Evolutionary conservation across 331 rosid genomes (phyloP).

Genomic region (Malus hybrid): DNA sequence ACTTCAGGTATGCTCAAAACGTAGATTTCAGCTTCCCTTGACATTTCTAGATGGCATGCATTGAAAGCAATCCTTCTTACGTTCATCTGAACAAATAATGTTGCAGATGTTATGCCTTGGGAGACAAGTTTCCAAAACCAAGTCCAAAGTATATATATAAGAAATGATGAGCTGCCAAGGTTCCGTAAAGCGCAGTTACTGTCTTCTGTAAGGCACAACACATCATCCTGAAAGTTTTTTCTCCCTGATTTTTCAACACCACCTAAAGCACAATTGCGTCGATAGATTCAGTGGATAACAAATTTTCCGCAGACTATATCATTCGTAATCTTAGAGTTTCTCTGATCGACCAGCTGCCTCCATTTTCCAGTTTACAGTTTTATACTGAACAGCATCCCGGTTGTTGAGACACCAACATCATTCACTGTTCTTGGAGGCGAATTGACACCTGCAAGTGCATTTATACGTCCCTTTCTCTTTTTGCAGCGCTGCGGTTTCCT

Average conservation of each 20-base stretch:
- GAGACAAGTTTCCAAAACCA: slow-evolving; percentile 70
- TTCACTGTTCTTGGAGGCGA: slow-evolving; percentile 84
- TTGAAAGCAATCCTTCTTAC: slow-evolving; percentile 6
- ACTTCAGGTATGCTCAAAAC: neutral
- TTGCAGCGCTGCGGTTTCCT: slow-evolving; percentile 66
- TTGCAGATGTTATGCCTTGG: slow-evolving; percentile 87
- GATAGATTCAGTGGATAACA: neutral
- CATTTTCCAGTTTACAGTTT: slow-evolving; percentile 51
- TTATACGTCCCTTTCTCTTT: slow-evolving; percentile 73
- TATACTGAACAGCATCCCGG: slow-evolving; percentile 74
- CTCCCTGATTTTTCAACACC: neutral
- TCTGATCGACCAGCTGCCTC: slow-evolving; percentile 13
- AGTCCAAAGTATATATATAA: slow-evolving; percentile 55
- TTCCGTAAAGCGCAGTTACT: slow-evolving; percentile 65
- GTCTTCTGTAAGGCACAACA: slow-evolving; percentile 51
- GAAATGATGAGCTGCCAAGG: slow-evolving; percentile 60
- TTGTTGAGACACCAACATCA: slow-evolving; percentile 64
- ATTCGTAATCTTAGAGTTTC: neutral
- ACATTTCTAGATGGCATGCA: neutral
- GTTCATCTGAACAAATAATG: slow-evolving; percentile 15
- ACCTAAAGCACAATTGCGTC: neutral
- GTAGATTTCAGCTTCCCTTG: neutral
- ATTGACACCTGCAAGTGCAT: slow-evolving; percentile 84
- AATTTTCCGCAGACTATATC: neutral
- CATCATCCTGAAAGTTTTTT: slow-evolving; percentile 2